Evolutionary conservation across 2,329 filamentous ascomycete species (phyloP), one percentile per base, ranked within the genome.

Genomic region (Thielaviopsis ethacetica): DNA sequence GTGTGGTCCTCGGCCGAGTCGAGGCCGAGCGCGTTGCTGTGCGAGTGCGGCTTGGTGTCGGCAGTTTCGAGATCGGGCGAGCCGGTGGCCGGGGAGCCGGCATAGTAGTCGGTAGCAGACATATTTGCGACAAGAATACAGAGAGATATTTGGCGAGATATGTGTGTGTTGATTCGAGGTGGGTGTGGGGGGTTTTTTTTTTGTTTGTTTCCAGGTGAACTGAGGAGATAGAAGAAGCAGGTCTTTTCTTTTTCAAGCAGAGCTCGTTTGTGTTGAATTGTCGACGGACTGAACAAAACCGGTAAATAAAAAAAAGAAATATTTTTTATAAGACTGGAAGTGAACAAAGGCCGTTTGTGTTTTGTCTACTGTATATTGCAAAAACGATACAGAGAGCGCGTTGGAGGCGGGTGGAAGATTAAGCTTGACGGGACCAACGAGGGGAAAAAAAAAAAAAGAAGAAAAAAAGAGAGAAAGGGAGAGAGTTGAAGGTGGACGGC

Each of bases 1-100:
- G 72, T 68, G 62, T 69, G 65, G 38, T 60, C 59, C 9, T 54
- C 50, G 51, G 51, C 38, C 5, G 41, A 47, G 52, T 60, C 59
- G 26, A 60, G 55, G 22, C 59, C 59, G 1, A 60, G 24, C 38
- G 50, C 21, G 26, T 60, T 60, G 51, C n/a, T 38, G 19, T 50
- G 34, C 50, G 24, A 21, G 2, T n/a, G 21, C n/a, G 26, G 41
- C n/a, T 54, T 59, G 24, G n/a, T 22, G 27, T 27, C 27, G 50
- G 54, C 54, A 15, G 24, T 49, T 30, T 60, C 59, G 22, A 60
- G n/a, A 22, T 60, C 59, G 22, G 38, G 30, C 7, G 50, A 27
- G 41, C 41, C 24, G 54, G 13, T 17, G 22, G 24, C 44, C 24
- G 38, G 17, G 41, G 50, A 19, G 30, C 38, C 38, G 38, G 38